Base-by-base conservation (phyloP, 805 yeast genomes). In the Myxozyma mucilagina region DNA sequence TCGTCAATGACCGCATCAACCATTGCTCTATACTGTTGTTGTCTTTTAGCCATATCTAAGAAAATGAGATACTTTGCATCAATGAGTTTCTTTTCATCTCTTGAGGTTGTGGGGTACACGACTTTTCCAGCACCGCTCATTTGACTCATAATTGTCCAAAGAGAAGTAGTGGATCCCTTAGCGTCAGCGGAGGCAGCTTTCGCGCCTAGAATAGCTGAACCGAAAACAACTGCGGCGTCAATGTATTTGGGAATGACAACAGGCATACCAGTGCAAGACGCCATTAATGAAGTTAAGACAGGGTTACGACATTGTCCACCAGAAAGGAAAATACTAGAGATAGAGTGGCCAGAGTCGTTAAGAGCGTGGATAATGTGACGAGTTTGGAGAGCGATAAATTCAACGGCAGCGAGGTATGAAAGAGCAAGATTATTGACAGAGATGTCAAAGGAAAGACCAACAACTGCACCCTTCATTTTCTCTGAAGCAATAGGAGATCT, bases 401-500 rank as follows among this genome's bases (percentile, higher is more conserved):
- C 99, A 75, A 97, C 90, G 4, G 98, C 97, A 16, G 89, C 97
- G 53, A 92, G 81, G 72, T 94, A 94, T 67, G 85, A 87, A 62
- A 90, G 73, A 0, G 97, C 97, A 67, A 94, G 79, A 64, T 89
- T 90, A 68, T 91, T 90, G 45, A 94, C 78, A 0, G 96, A 86
- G 10, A 82, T 78, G 73, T 94, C 98, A 96, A 94, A 90, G 2
- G 93, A 84, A 70, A 89, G 91, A 2, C 99, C 99, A 67, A 91
- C 87, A 62, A 94, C 87, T 1, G 92, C 83, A 10, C 97, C 97
- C 59, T 88, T 82, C 99, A 94, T 94, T 59, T 80, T 77, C 9
- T 96, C 91, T 71, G 94, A 97, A 11, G 98, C 97, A 68, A 94
- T 86, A n/a, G 99, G 99, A 1, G 97, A 89, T 73, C 99, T 81